Evolutionary conservation across 305 asterid species (phyloP).

Genomic region (Solanum hybrid): DNA sequence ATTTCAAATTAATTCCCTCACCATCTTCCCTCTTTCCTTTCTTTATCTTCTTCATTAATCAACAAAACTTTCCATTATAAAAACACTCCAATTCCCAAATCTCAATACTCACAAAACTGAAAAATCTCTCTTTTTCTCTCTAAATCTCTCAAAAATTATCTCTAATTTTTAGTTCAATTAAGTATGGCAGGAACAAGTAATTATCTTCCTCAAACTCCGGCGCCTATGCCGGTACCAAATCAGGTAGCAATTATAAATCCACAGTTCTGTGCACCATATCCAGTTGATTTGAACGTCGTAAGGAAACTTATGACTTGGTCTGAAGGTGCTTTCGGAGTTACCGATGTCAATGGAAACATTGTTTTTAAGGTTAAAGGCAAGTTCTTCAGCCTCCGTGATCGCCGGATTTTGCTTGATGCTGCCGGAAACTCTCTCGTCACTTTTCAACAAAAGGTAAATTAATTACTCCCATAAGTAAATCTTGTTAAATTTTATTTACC

Average conservation of each 20-base stretch:
- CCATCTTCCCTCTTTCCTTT: not conserved
- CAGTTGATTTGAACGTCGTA: conserved; percentile 8
- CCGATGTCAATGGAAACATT: conserved; percentile 22
- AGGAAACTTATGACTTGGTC: conserved; percentile 15
- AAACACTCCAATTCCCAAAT: not conserved
- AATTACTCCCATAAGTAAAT: not conserved
- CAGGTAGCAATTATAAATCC: conserved; percentile 9
- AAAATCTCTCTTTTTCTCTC: not conserved
- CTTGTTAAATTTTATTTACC: not conserved
- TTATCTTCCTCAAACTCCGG: not conserved
- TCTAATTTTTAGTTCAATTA: not conserved
- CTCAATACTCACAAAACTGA: not conserved
- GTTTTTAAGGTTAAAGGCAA: conserved; percentile 23
- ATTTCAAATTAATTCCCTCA: not conserved
- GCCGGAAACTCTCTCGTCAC: conserved; percentile 20
- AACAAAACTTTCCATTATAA: not conserved
- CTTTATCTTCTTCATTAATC: not conserved
- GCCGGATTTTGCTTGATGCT: conserved; percentile 27
- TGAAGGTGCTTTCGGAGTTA: conserved; percentile 25
- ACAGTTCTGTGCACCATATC: conserved; percentile 11
- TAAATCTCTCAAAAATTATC: not conserved
- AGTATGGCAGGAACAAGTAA: not conserved
- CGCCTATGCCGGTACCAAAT: not conserved
- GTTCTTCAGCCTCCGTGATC: conserved; percentile 22
- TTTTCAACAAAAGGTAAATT: conserved; percentile 19